Base-by-base conservation (phyloP, 768 basidiomycete genomes). In the Naganishia randhawae region DNA sequence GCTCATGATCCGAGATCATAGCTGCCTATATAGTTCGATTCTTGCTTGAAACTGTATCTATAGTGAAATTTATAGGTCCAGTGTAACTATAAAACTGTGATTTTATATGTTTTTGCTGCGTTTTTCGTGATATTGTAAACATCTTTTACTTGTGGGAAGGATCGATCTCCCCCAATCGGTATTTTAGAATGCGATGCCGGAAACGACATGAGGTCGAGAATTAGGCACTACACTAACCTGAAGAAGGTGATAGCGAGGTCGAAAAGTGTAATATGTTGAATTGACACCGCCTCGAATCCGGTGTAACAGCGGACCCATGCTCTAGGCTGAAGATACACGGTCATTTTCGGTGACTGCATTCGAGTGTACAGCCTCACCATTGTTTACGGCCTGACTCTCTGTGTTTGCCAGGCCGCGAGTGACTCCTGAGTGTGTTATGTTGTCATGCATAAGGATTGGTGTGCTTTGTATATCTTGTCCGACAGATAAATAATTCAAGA, bases 21-120 rank as follows among this genome's bases (percentile, higher is more conserved):
- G 45, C 19, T 48, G 7, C 14, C 41, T 19, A 16, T 6, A 42
- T 6, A 42, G 3, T 3, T 3, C 19, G 5, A 16, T 8, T 16
- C 19, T 42, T 19, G 14, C 14, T 16, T 42, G 19, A 11, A 22
- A 48, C 45, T 48, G 45, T 48, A 48, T 48, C n/a, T 3, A 48
- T 42, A 48, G 25, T 48, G 4, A 48, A 48, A 19, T 19, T 42
- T 42, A 19, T 42, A 42, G 14, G 14, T 6, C 41, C 14, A 16
- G 41, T 42, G 41, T 16, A n/a, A 42, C 41, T 48, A 48, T 48
- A 48, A 48, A n/a, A 48, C 45, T 48, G 45, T 48, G n/a, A 48
- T 48, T 48, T 48, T 48, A 48, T 48, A 48, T 48, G 45, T 48
- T 48, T 48, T 48, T 48, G 45, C 45, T n/a, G 25, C 45, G 13